These are phyloP conservation scores for Suhomyces chickasaworum DNA, from an alignment of 1,139 yeast species.

Conservation along the genomic window DNA sequence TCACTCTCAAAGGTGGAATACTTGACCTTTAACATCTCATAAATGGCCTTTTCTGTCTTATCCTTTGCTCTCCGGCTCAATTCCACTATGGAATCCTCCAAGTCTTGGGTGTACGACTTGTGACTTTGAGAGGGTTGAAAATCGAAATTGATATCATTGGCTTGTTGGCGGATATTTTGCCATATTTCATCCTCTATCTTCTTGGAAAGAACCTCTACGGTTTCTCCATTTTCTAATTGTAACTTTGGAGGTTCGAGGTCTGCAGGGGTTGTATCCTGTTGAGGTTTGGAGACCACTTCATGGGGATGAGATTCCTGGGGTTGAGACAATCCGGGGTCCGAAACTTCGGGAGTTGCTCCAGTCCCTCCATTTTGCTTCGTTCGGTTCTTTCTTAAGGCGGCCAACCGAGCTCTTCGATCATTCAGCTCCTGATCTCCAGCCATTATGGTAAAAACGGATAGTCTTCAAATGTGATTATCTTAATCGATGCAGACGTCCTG, in stretches of 20 bases:
- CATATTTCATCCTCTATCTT: constrained; percentile 28
- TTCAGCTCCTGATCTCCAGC: constrained; percentile 5
- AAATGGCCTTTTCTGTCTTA: constrained; percentile 34
- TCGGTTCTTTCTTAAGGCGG: constrained; percentile 26
- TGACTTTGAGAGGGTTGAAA: constrained; percentile 12
- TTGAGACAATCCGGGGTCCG: neutral
- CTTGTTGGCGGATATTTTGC: constrained; percentile 21
- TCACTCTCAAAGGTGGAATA: constrained; percentile 14
- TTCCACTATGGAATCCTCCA: constrained; percentile 32
- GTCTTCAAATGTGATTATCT: too few relatives aligned
- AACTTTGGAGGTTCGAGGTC: constrained; percentile 14
- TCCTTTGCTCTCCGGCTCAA: constrained; percentile 32
- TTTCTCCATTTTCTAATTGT: constrained; percentile 22
- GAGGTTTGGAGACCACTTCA: neutral
- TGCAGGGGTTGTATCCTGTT: neutral
- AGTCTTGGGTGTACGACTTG: constrained; percentile 26
- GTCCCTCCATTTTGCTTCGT: neutral
- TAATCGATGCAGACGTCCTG: too few relatives aligned
- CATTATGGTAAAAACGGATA: neutral
- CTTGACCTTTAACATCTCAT: constrained; percentile 28
- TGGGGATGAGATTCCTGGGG: neutral
- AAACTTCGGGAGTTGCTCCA: neutral
- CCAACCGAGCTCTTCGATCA: constrained; percentile 28
- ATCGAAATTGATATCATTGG: constrained; percentile 12
- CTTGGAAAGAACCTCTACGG: constrained; percentile 31